phyloP scores from a whole-genome alignment of 345 rosid species.

The Salix brachista region DNA sequence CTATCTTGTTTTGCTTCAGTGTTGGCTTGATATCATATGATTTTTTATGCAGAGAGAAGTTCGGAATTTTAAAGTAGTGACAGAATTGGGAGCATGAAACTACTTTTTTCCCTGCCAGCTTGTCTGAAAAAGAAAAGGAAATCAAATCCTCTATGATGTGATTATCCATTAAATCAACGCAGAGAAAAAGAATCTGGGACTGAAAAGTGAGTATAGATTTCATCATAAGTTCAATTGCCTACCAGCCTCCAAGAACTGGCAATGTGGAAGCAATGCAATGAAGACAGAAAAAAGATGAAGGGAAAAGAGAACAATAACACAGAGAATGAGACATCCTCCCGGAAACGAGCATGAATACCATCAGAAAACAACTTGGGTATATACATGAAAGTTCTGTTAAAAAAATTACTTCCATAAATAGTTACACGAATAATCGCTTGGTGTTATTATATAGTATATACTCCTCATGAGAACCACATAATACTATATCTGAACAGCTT shows the following conservation, averaged over 20 bases:
- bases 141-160: neutral
- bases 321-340: neutral
- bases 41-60: neutral
- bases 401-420: neutral
- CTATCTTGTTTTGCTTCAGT: neutral
- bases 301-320: neutral
- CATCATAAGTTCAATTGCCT: neutral
- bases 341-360: neutral
- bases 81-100: neutral
- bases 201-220: neutral
- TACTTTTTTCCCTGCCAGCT: neutral
- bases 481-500: neutral
- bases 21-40: neutral
- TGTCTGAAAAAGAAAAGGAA: neutral
- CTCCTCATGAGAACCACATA: neutral
- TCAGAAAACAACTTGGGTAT: neutral
- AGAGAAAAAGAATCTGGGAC: neutral
- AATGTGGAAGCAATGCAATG: neutral
- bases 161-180: neutral
- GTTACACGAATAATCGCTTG: neutral
- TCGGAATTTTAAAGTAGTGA: neutral
- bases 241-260: neutral
- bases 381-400: neutral
- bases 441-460: neutral
- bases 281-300: neutral